A percentile compares a stretch with the other conserved stretches of the same genome.
phyloP scores from a whole-genome alignment of 2,329 filamentous ascomycete species.

The Fusarium piperis region DNA sequence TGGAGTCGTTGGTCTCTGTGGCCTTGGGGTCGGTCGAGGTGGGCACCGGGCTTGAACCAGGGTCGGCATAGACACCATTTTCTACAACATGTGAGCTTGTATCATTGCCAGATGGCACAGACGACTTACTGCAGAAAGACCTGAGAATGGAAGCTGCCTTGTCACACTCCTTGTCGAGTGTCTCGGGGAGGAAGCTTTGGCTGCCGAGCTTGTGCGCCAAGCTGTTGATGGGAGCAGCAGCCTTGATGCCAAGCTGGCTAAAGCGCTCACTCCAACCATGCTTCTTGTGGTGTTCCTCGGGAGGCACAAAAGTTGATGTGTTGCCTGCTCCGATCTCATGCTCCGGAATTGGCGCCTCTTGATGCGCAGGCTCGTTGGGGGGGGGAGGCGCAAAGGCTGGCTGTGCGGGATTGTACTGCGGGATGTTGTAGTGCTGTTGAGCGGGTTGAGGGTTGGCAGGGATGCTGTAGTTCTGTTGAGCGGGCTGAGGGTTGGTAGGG shows the following conservation, averaged over 20 bases:
- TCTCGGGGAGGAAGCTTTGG: conserved; percentile 87
- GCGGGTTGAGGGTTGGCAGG: conserved; percentile 21
- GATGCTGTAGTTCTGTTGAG: conserved; percentile 41
- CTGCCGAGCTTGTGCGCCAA: conserved; percentile 83
- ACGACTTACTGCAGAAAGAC: conserved; percentile 81
- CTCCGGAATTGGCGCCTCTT: neutral
- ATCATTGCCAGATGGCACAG: accelerated
- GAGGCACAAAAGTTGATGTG: conserved; percentile 13
- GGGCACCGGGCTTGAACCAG: conserved; percentile 39
- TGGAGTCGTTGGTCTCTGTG: conserved; percentile 37
- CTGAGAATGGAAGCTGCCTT: conserved; percentile 87
- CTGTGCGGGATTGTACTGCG: conserved; percentile 44
- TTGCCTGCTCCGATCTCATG: conserved; percentile 3
- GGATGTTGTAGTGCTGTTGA: conserved; percentile 42
- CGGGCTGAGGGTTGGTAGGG: conserved; percentile 17
- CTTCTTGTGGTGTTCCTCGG: conserved; percentile 36
- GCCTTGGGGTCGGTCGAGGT: conserved; percentile 47
- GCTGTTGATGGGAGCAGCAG: conserved; percentile 79
- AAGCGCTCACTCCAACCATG: conserved; percentile 45
- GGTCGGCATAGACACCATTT: conserved; percentile 62
- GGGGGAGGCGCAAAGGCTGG: conserved; percentile 46
- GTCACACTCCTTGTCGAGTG: conserved; percentile 88
- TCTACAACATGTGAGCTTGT: conserved; percentile 46
- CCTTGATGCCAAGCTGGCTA: conserved; percentile 51
- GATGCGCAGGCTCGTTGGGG: conserved; percentile 7